Evolutionary conservation across 2,329 filamentous ascomycete genomes (phyloP).

Genomic region (Phialocephala subalpina): DNA sequence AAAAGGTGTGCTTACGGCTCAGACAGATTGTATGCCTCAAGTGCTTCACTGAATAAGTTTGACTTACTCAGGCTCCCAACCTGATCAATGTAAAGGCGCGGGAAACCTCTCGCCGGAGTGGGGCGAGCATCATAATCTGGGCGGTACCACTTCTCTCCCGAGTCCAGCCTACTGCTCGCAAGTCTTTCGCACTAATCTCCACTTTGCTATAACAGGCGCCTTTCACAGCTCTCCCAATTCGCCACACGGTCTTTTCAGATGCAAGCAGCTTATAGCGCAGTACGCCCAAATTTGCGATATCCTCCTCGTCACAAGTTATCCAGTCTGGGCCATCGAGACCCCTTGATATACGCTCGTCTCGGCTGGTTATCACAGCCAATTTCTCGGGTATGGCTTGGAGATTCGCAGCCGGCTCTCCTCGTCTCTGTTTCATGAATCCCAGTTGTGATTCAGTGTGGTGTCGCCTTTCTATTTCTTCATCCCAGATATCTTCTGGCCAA

Average conservation of each 20-base stretch:
- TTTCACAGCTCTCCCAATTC: neutral
- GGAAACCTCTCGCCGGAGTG: too few species aligned
- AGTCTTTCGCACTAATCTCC: neutral
- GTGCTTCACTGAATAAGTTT: too few species aligned
- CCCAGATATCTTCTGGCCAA: neutral
- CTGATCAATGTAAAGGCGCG: too few species aligned
- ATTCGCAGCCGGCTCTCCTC: too few species aligned
- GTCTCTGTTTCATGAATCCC: neutral
- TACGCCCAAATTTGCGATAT: too few species aligned
- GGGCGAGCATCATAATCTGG: too few species aligned
- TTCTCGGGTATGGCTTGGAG: too few species aligned
- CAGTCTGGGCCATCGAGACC: neutral
- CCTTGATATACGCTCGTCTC: neutral
- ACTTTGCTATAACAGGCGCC: neutral
- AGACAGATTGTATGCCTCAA: too few species aligned
- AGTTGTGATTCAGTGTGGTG: neutral
- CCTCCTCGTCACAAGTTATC: too few species aligned
- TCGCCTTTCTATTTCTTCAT: neutral
- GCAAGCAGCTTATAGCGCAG: neutral
- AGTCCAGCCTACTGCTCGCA: neutral
- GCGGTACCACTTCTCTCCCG: neutral
- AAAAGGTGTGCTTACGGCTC: too few species aligned
- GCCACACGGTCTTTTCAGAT: neutral
- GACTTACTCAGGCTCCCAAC: too few species aligned
- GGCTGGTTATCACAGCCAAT: too few species aligned